Percentiles rank a stretch among this genome's conserved stretches.
Evolutionary conservation across 1,284 basidiomycete species (phyloP).

Genomic region (Pisolithus thermaeus): DNA sequence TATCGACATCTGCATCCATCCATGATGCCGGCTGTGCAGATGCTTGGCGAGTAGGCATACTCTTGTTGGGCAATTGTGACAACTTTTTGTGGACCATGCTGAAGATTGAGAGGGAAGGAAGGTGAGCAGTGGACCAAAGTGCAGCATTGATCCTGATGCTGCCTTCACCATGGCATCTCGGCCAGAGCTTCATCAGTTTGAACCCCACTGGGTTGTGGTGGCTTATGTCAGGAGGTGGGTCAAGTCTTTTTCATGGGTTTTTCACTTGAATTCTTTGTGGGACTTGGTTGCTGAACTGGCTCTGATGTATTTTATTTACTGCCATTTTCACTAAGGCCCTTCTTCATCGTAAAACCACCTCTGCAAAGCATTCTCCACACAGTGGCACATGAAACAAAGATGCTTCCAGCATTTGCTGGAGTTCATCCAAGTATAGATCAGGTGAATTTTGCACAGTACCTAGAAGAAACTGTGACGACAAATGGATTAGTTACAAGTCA

Average conservation of each 20-base stretch:
- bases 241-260: neutral
- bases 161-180: neutral
- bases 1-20: neutral
- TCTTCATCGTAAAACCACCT: constrained; percentile 17
- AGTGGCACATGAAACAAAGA: constrained; percentile 12
- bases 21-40: neutral
- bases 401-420: constrained; percentile 1
- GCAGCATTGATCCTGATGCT: neutral
- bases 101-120: neutral
- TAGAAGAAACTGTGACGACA: too few species aligned
- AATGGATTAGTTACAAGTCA: too few species aligned
- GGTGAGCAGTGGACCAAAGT: neutral
- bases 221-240: neutral
- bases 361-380: constrained; percentile 17
- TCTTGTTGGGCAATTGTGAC: neutral
- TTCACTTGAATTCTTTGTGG: neutral
- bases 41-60: neutral
- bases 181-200: neutral
- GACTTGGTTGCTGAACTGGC: neutral
- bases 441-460: neutral
- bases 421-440: constrained; percentile 8
- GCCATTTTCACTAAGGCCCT: constrained; percentile 6
- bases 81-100: neutral
- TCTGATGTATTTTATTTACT: neutral
- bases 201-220: neutral